These are phyloP conservation scores for Coniella vitis DNA, from an alignment of 2,329 filamentous ascomycete species.

Conservation along the genomic window DNA sequence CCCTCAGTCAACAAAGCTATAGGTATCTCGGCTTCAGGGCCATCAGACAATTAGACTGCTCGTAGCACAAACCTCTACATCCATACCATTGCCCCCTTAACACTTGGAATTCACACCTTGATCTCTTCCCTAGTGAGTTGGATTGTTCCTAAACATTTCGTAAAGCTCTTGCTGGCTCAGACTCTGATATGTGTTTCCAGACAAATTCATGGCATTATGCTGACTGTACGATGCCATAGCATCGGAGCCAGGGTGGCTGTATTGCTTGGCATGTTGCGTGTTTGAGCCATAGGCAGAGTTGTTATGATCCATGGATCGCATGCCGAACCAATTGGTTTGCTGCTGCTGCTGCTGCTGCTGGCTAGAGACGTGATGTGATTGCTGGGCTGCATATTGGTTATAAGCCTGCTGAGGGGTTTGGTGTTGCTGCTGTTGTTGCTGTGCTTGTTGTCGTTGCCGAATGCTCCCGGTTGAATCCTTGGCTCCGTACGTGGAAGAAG, in stretches of 20 bases:
- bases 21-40: no score
- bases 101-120: no score
- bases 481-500: no score
- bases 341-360: slow-evolving; percentile 22
- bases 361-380: slow-evolving; percentile 20
- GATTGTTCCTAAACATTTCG: slow-evolving; percentile 19
- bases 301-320: slow-evolving; percentile 20
- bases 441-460: slow-evolving; percentile 7
- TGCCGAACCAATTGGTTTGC: slow-evolving; percentile 29
- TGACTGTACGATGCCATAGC: slow-evolving; percentile 6
- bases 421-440: slow-evolving; percentile 20
- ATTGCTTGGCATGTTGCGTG: slow-evolving; percentile 3
- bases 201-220: slow-evolving; percentile 23
- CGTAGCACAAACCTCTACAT: no score
- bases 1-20: no score
- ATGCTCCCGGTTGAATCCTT: slow-evolving; percentile 16
- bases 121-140: slow-evolving; percentile 1
- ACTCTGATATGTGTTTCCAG: slow-evolving; percentile 20
- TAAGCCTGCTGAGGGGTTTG: slow-evolving; percentile 12
- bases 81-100: no score
- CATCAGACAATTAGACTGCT: no score
- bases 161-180: slow-evolving; percentile 22
- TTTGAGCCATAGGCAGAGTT: slow-evolving; percentile 19
- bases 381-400: slow-evolving; percentile 24
- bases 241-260: background rate